Percentiles rank a stretch among this genome's conserved stretches.
Evolutionary conservation across 2,329 filamentous ascomycete species (phyloP).

Genomic region (Daldinia sp.): DNA sequence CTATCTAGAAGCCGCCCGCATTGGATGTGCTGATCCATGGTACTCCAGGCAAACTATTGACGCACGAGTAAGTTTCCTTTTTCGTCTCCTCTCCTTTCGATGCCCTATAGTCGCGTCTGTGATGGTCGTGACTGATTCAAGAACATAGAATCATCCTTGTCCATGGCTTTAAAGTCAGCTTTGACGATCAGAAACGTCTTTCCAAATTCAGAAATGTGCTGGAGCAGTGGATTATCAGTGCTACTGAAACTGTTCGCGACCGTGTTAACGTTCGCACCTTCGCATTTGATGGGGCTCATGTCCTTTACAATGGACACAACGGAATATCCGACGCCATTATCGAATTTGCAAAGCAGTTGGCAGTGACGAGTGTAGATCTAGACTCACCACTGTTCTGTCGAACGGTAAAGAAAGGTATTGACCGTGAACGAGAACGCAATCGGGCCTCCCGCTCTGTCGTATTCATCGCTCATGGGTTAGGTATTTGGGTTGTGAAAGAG

Average conservation of each 20-base stretch:
- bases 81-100: neutral
- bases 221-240: slow-evolving; percentile 13
- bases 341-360: neutral
- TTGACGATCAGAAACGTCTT: neutral
- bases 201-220: slow-evolving; percentile 10
- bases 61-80: slow-evolving; percentile 24
- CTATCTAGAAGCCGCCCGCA: neutral
- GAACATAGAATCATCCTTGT: slow-evolving; percentile 24
- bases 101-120: neutral
- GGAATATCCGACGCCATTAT: neutral
- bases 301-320: slow-evolving; percentile 7
- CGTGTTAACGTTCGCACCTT: slow-evolving; percentile 23
- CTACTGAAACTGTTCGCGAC: neutral
- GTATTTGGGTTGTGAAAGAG: slow-evolving; percentile 29
- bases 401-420: neutral
- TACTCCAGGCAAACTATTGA: neutral
- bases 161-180: slow-evolving; percentile 16
- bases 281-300: slow-evolving; percentile 8
- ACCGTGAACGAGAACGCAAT: neutral
- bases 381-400: slow-evolving; percentile 14
- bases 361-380: neutral
- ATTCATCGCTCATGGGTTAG: slow-evolving; percentile 31
- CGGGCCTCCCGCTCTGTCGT: slow-evolving; percentile 11
- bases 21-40: neutral
- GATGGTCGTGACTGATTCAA: neutral